Base-by-base conservation (phyloP, 352 stramenopile species). In the Globisporangium radiosum region DNA sequence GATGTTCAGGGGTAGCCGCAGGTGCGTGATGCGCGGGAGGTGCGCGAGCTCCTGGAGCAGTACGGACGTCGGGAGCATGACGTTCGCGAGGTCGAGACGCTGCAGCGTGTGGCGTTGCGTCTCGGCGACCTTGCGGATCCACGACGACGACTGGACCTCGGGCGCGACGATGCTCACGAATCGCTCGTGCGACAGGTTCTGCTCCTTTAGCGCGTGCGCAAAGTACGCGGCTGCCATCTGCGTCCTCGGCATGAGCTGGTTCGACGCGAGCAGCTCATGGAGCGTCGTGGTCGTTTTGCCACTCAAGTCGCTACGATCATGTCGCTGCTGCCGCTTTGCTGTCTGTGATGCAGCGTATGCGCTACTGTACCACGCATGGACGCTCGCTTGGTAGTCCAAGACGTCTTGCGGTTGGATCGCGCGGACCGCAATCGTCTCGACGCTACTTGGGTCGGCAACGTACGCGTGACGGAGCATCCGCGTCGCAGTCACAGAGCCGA, bases 121-220 rank as follows among this genome's bases (percentile, higher is more conserved):
- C 36, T 56, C 17, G 7, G 73, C 74, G 48, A 93, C 61, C 38
- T 65, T 69, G 19, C 71, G 73, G 37, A 91, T 75, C 78, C 81
- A 90, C n/a, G 75, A 84, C 6, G 78, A 88, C 38, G 74, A 76
- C 19, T 71, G 68, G 7, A 69, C 69, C 10, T 66, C 57, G 0
- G 84, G 81, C 14, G 72, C 82, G 1, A 81, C 69, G 25, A 90
- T 69, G 48, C 76, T 87, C n/a, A 89, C 57, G 54, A 92, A 90
- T 10, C 75, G 72, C 57, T 92, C 74, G 5, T 42, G 53, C 5
- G 69, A 37, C 39, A 90, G 60, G 2, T 78, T 73, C 5, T 36
- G 55, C 59, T 90, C 79, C 17, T 77, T 62, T 33, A 90, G 55
- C 4, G 77, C 71, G 25, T 72, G 65, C 13, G 56, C 54, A 42